Evolutionary conservation across 2,329 filamentous ascomycete genomes (phyloP).

Genomic region (Aspergillus cejpii): DNA sequence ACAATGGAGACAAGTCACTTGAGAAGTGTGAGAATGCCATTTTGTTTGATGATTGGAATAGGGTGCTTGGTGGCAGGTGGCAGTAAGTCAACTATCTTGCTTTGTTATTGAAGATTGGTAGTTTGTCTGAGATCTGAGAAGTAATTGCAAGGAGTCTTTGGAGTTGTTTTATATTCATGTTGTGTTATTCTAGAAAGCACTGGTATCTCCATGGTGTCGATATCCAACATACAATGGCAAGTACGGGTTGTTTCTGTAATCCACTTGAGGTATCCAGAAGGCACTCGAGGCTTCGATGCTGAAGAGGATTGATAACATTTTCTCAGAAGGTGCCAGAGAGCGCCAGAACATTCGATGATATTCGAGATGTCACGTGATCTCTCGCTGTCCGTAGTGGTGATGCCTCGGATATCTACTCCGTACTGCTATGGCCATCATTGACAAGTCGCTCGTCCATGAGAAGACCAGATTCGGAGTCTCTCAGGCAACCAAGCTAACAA

Average conservation of each 20-base stretch:
- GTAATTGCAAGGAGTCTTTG: not conserved
- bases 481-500: no score
- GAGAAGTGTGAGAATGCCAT: slow-evolving; percentile 38
- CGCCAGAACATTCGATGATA: slow-evolving; percentile 13
- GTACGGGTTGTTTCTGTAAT: slow-evolving; percentile 3
- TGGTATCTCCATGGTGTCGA: slow-evolving; percentile 4
- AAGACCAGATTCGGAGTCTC: no score
- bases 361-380: slow-evolving; percentile 12
- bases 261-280: slow-evolving; percentile 1
- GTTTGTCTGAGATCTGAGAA: slow-evolving; percentile 2
- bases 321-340: slow-evolving; percentile 5
- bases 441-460: no score
- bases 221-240: slow-evolving; percentile 4
- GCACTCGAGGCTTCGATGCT: slow-evolving; percentile 11
- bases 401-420: no score
- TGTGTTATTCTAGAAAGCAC: slow-evolving; percentile 14
- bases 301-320: slow-evolving; percentile 20
- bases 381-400: no score
- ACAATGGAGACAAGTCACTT: slow-evolving; percentile 36
- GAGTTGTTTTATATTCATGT: slow-evolving; percentile 13
- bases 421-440: no score
- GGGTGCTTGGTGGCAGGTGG: not conserved
- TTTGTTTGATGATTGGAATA: slow-evolving; percentile 8
- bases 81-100: not conserved
- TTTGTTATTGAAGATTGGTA: slow-evolving; percentile 1